A percentile compares a stretch with the other conserved stretches of the same genome.
phyloP scores from a whole-genome alignment of 2,329 filamentous ascomycete genomes.

The Aureobasidium lini region DNA sequence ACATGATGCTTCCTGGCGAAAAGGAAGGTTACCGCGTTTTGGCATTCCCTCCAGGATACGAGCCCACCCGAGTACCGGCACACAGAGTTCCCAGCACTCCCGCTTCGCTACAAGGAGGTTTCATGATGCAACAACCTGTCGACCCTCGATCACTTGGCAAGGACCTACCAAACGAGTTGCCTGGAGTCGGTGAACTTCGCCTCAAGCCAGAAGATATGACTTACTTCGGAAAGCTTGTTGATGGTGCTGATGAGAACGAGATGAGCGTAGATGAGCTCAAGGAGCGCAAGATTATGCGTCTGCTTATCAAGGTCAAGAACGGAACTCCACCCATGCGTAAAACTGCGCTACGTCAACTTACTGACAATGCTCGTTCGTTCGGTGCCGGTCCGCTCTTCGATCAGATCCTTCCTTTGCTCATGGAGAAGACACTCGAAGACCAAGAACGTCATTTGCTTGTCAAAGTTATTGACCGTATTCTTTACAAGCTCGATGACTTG shows the following conservation, averaged over 20 bases:
- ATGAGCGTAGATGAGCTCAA: conserved; percentile 94
- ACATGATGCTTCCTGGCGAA: conserved; percentile 67
- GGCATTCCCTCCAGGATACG: conserved; percentile 85
- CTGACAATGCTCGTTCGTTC: conserved; percentile 94
- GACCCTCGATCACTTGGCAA: conserved; percentile 76
- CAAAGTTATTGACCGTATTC: conserved; percentile 96
- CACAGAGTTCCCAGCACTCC: conserved; percentile 69
- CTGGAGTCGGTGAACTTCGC: conserved; percentile 88
- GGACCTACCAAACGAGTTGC: conserved; percentile 89
- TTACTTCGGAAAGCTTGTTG: conserved; percentile 95
- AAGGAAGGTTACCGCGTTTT: conserved; percentile 89
- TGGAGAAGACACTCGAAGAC: conserved; percentile 97
- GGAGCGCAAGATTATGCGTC: conserved; percentile 95
- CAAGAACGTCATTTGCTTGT: conserved; percentile 96
- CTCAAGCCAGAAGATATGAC: conserved; percentile 99
- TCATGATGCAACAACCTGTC: conserved; percentile 96
- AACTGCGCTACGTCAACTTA: conserved; percentile 92
- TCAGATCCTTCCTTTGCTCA: conserved; percentile 90
- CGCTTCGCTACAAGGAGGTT: conserved; percentile 59
- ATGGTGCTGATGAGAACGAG: conserved; percentile 83
- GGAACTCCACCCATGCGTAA: conserved; percentile 98
- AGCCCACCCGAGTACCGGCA: conserved; percentile 68
- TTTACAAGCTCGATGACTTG: conserved; percentile 96
- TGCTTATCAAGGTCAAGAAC: conserved; percentile 97
- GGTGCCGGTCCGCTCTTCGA: conserved; percentile 92